These are phyloP conservation scores for Prunus fruticosa DNA, from an alignment of 306 rosid species.

Conservation along the genomic window DNA sequence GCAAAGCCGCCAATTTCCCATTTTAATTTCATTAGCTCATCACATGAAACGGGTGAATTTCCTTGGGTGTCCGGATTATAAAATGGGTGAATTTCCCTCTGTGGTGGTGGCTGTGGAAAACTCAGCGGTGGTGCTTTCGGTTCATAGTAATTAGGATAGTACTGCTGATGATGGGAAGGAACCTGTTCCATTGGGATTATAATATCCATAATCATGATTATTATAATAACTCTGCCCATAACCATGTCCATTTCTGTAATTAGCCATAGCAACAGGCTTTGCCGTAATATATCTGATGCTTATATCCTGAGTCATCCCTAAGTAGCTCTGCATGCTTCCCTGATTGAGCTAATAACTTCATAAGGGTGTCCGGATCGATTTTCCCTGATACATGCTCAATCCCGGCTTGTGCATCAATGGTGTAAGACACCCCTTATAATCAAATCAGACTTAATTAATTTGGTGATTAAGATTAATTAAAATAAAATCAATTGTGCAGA, in stretches of 20 bases:
- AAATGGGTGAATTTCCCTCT: not conserved
- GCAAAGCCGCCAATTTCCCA: no score
- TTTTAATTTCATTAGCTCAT: not conserved
- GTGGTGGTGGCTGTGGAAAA: slow-evolving; percentile 14
- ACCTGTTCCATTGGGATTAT: not conserved
- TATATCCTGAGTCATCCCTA: slow-evolving; percentile 12
- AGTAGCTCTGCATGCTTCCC: slow-evolving; percentile 24
- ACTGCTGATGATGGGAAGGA: not conserved
- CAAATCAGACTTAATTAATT: not conserved
- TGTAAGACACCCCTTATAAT: slow-evolving; percentile 15
- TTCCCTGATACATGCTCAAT: slow-evolving; percentile 1
- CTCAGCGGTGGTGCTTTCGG: not conserved
- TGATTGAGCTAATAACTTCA: slow-evolving; percentile 12
- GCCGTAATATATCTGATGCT: not conserved
- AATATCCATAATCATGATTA: not conserved
- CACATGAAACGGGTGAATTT: slow-evolving; percentile 5
- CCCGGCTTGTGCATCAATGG: slow-evolving; percentile 10
- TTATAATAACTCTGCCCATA: not conserved
- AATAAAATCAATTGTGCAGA: not conserved
- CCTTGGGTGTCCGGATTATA: not conserved
- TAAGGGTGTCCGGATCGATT: not conserved
- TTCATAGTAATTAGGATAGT: not conserved
- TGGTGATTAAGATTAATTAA: not conserved
- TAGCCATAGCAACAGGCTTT: not conserved
- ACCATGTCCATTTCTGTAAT: not conserved